phyloP scores from a whole-genome alignment of 257 asterid genomes.

The Solanum commersonii region DNA sequence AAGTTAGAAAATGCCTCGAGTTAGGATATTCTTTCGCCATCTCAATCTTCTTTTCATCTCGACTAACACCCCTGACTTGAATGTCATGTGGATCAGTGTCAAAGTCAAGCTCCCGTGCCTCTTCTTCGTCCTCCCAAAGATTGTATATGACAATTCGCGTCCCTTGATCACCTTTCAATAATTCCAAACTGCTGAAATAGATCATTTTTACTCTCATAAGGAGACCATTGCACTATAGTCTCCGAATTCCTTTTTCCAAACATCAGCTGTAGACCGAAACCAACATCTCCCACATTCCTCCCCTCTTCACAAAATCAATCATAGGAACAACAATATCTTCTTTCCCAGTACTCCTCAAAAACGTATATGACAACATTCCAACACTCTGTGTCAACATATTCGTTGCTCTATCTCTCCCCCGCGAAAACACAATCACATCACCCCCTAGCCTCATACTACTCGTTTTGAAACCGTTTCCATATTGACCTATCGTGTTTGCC shows the following conservation, averaged over 20 bases:
- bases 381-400: constrained; percentile 55
- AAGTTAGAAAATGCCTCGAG: constrained; percentile 58
- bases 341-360: constrained; percentile 54
- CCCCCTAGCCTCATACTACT: constrained; percentile 97
- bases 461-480: constrained; percentile 87
- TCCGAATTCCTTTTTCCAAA: constrained; percentile 52
- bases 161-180: constrained; percentile 44
- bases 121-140: constrained; percentile 83
- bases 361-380: constrained; percentile 69
- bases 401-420: constrained; percentile 35
- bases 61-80: constrained; percentile 47
- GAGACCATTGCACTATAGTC: constrained; percentile 61
- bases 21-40: constrained; percentile 46
- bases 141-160: constrained; percentile 70
- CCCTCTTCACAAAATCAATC: constrained; percentile 56
- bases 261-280: constrained; percentile 31
- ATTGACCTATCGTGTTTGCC: constrained; percentile 76
- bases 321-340: constrained; percentile 86
- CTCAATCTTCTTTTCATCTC: constrained; percentile 59
- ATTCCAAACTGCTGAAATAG: constrained; percentile 52
- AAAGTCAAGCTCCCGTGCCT: constrained; percentile 54
- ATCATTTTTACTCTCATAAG: constrained; percentile 41
- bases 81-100: constrained; percentile 60
- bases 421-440: constrained; percentile 75
- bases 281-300: constrained; percentile 34